These are phyloP conservation scores for Rubroboletus satanas DNA, from an alignment of 768 basidiomycete genomes.

Conservation along the genomic window DNA sequence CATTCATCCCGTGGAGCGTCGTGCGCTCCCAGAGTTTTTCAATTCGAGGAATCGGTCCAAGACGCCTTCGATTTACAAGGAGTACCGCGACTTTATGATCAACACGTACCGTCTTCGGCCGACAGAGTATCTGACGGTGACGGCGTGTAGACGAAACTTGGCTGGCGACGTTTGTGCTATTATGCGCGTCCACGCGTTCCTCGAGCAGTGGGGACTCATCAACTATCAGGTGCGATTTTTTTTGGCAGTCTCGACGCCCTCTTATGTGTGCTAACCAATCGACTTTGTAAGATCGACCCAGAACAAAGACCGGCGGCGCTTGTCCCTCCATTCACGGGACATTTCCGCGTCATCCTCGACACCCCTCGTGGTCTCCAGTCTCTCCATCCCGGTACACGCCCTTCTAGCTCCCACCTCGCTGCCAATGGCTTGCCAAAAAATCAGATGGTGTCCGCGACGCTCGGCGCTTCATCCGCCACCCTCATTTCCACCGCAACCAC, in stretches of 20 bases:
- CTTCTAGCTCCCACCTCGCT: conserved; percentile 40
- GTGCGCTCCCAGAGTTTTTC: conserved; percentile 97
- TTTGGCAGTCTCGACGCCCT: neutral
- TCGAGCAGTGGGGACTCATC: conserved; percentile 98
- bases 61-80: conserved; percentile 96
- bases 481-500: conserved; percentile 31
- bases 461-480: conserved; percentile 18
- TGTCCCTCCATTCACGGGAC: conserved; percentile 96
- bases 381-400: conserved; percentile 77
- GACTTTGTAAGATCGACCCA: conserved; percentile 79
- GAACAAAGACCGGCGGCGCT: conserved; percentile 92
- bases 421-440: conserved; percentile 48
- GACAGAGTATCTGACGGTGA: conserved; percentile 93
- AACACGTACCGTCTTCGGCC: conserved; percentile 96
- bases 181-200: conserved; percentile 97
- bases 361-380: conserved; percentile 95
- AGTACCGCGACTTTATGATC: conserved; percentile 99
- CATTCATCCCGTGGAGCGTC: conserved; percentile 87
- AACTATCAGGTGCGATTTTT: conserved; percentile 84
- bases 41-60: conserved; percentile 92
- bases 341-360: conserved; percentile 96
- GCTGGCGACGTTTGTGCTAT: conserved; percentile 98
- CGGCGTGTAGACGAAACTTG: conserved; percentile 91
- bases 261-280: conserved; percentile 1
- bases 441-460: conserved; percentile 20